Evolutionary conservation across 2,329 filamentous ascomycete species (phyloP), one percentile per base, ranked within the genome.

Genomic region (Xylariaceae sp.): DNA sequence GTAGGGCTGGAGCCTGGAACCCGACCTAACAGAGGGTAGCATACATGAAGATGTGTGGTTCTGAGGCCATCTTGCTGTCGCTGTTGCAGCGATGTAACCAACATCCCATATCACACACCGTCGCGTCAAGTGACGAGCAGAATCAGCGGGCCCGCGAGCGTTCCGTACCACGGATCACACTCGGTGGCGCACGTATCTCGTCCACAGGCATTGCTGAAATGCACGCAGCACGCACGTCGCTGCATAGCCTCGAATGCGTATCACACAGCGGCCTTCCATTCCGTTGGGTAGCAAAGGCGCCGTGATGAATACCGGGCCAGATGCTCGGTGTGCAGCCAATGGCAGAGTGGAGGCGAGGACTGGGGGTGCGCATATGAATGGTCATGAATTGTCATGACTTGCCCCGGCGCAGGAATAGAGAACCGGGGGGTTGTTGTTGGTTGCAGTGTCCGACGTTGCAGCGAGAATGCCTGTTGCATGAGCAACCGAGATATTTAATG

Each of bases 401-500:
- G 19, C 13, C 48, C 16, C 34, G 30, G 41, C 16, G 45, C 44
- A 30, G 42, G 29, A 30, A 45, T 51, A 40, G 21, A 26, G 18
- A 47, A 36, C n/a, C 4, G 32, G 15, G 19, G 52, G 39, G 47
- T 49, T 32, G 47, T 50, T 48, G 56, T 57, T 59, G 53, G 52
- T 40, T 54, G 56, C 49, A 53, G 21, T 39, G 43, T 29, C 36
- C n/a, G 37, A 47, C 21, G 29, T 42, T 45, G 49, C 48, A 55
- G 50, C 34, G 32, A n/a, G 19, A 47, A 52, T 47, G 26, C 16
- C 47, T 15, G 46, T 29, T 47, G 47, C 41, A 45, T 36, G 51
- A 45, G 41, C 32, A 53, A 53, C 50, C 8, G 21, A 9, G 18
- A 40, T 52, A 10, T 40, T 2, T 18, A 26, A 54, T n/a, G n/a